Conservation (phyloP, 768 basidiomycete genomes). For the Boletus sp. region DNA sequence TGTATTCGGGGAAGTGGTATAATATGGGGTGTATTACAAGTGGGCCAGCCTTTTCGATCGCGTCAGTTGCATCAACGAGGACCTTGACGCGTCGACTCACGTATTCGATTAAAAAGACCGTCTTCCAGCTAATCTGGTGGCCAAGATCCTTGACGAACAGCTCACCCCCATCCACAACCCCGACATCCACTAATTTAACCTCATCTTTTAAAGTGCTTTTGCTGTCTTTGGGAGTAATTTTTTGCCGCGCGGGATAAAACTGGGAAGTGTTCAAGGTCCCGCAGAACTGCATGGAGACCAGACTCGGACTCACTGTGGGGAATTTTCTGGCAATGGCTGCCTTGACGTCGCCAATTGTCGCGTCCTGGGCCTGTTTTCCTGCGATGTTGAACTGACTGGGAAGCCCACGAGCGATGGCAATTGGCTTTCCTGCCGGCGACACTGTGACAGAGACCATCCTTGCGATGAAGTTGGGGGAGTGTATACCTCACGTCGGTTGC, state of each 20-base stretch:
- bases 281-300: background rate
- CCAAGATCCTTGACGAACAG: constrained; percentile 87
- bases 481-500: background rate
- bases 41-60: constrained; percentile 64
- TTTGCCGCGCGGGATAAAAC: constrained; percentile 74
- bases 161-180: constrained; percentile 56
- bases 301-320: constrained; percentile 40
- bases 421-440: constrained; percentile 44
- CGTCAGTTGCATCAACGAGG: constrained; percentile 1
- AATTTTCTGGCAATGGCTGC: constrained; percentile 51
- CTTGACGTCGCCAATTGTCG: constrained; percentile 72
- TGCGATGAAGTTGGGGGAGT: background rate
- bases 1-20: constrained; percentile 63
- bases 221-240: constrained; percentile 60
- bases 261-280: constrained; percentile 28
- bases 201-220: constrained; percentile 63
- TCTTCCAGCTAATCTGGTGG: constrained; percentile 82
- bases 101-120: constrained; percentile 93
- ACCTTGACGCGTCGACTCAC: constrained; percentile 45
- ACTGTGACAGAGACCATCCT: constrained; percentile 56
- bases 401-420: constrained; percentile 46
- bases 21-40: constrained; percentile 85
- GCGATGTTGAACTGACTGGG: constrained; percentile 50
- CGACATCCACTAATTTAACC: constrained; percentile 53
- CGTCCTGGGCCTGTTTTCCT: constrained; percentile 39